Base-by-base conservation (phyloP, 106 monocot genomes). In the Acanthochlamys bracteata region DNA sequence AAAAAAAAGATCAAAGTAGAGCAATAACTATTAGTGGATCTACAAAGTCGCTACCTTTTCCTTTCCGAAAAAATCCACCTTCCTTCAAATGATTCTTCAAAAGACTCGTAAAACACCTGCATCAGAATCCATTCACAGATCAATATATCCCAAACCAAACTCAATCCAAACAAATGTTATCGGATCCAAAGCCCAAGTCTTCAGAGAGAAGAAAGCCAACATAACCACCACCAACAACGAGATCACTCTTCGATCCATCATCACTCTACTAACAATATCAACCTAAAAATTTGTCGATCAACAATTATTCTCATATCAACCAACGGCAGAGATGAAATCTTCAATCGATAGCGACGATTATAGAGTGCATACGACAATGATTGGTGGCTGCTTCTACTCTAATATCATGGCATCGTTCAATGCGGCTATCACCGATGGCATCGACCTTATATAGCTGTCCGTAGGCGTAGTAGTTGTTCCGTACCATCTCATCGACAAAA, bases 91-190 rank as follows among this genome's bases (percentile, higher is more conserved):
- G 73, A 20, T 43, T 86, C 89, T 53, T 86, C 90, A 42, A 95
- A 95, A 17, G 94, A 73, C 54, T 95, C 94, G 52, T 81, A 79
- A 68, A 95, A 82, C 61, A 86, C 40, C 94, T 95, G 78, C 15
- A 71, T 10, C 52, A 60, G 47, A 17, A 66, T 7, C 9, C 40
- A 51, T 20, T 12, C 11, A 49, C 14, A 11, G 8, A 17, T 14
- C 16, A 42, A 17, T 11, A 45, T 19, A 20, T 21, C 43, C 42
- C 42, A 20, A 59, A n/a, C 0, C 6, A 25, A 58, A 53, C 42
- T 7, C 11, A 64, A 14, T 39, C 55, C 33, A 25, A 62, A 65
- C 17, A 43, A 53, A 71, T 60, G 39, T 33, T 60, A 88, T 83
- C 73, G 71, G 72, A 72, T 83, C 80, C 25, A 83, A 80, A 62